Base-by-base conservation (phyloP, 305 asterid species). In the Andrographis paniculata region DNA sequence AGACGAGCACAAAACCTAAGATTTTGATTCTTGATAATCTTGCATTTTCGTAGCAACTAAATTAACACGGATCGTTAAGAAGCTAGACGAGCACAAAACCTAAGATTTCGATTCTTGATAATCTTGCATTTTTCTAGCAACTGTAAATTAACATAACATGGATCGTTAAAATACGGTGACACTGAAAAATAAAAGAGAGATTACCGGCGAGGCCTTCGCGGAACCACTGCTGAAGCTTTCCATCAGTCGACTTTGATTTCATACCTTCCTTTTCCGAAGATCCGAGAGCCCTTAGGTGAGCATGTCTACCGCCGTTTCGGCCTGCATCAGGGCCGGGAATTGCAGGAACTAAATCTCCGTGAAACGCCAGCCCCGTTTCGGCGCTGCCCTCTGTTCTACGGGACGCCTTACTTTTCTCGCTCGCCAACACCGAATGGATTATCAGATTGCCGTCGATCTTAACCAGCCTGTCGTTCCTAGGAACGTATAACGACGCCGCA, bases 131-230 rank as follows among this genome's bases (percentile, higher is more conserved):
- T n/a, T n/a, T n/a, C n/a, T n/a, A n/a, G n/a, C n/a, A 27, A 48
- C 5, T 4, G 5, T 50, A 13, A 12, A 16, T 17, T 19, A 46
- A 37, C 31, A 14, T 6, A 0, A 59, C 23, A 24, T 9, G 14
- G 22, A n/a, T n/a, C n/a, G n/a, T n/a, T 4, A 22, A 50, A 42
- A 14, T 41, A 27, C 17, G n/a, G 46, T 18, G 28, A 14, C 39
- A 44, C 8, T 13, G 51, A 17, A 45, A 46, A 39, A 28, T 30
- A 13, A 2, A 30, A 18, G 14, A 0, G 14, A 7, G 24, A 51
- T 64, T 69, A 85, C 98, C 98, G 1, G 96, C 92, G 60, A 86
- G 92, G 58, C 98, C 98, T 77, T 91, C 98, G 33, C 80, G 93
- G 73, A 83, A 91, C 98, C 96, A 91, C 41, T 91, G 89, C 46